Evolutionary conservation across 495 filamentous ascomycete species (phyloP).

Genomic region (Talaromyces proteolyticus): DNA sequence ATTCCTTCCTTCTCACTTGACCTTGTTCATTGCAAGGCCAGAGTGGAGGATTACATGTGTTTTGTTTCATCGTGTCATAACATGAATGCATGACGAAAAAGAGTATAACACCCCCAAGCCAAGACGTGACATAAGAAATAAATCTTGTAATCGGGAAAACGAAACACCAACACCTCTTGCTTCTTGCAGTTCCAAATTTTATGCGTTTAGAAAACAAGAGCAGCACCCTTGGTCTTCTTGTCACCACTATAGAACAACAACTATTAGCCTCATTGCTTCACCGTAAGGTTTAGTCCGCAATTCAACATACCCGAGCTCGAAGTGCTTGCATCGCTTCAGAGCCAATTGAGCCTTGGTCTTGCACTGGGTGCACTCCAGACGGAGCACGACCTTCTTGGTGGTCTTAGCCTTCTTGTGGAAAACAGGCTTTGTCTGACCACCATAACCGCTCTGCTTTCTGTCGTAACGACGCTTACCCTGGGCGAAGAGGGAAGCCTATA

Average conservation of each 20-base stretch:
- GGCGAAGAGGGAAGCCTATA: constrained; percentile 82
- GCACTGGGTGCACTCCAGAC: constrained; percentile 92
- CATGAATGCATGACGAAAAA: constrained; percentile 5
- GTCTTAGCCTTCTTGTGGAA: constrained; percentile 99
- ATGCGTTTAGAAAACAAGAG: constrained; percentile 84
- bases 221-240: constrained; percentile 99
- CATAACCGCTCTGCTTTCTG: constrained; percentile 98
- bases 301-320: constrained; percentile 87
- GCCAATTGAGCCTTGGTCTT: constrained; percentile 98
- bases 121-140: not conserved
- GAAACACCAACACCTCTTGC: constrained; percentile 5
- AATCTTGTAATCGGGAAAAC: not conserved
- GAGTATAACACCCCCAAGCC: not conserved
- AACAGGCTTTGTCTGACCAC: constrained; percentile 99
- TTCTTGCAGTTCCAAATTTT: not conserved
- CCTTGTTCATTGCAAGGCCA: constrained; percentile 6
- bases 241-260: constrained; percentile 68
- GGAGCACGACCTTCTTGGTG: constrained; percentile 98
- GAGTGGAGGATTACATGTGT: not conserved
- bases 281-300: not conserved
- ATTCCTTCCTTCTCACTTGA: constrained; percentile 2
- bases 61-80: constrained; percentile 8
- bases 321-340: constrained; percentile 99
- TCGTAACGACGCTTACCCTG: constrained; percentile 99
- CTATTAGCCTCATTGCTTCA: constrained; percentile 14